These are phyloP conservation scores for Scheffersomyces titani DNA, from an alignment of 1,139 yeast species.

Conservation along the genomic window DNA sequence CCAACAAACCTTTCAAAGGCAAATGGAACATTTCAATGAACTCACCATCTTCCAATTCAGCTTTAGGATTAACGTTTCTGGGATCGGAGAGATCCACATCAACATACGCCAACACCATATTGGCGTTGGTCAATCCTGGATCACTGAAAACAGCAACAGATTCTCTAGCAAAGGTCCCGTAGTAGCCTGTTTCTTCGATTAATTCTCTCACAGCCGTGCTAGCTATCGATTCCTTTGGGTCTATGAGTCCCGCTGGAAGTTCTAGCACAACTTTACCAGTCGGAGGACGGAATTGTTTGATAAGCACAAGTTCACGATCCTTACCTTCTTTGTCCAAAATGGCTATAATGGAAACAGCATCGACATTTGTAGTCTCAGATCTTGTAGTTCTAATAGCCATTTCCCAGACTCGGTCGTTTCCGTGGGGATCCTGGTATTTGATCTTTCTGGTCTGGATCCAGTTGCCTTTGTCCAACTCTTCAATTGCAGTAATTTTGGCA, in stretches of 20 bases:
- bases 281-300: slow-evolving; percentile 92
- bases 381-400: slow-evolving; percentile 85
- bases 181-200: slow-evolving; percentile 89
- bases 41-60: slow-evolving; percentile 84
- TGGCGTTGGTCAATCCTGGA: slow-evolving; percentile 94
- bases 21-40: slow-evolving; percentile 80
- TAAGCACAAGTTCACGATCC: slow-evolving; percentile 57
- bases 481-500: slow-evolving; percentile 34
- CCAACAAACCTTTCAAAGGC: slow-evolving; percentile 61
- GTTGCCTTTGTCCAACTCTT: slow-evolving; percentile 32
- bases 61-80: slow-evolving; percentile 66
- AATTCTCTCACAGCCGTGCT: slow-evolving; percentile 85
- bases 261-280: slow-evolving; percentile 85
- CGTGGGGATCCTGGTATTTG: slow-evolving; percentile 69
- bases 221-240: slow-evolving; percentile 76
- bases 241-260: slow-evolving; percentile 93
- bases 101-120: slow-evolving; percentile 76
- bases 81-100: slow-evolving; percentile 69
- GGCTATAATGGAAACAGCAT: slow-evolving; percentile 89
- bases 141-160: slow-evolving; percentile 67
- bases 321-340: slow-evolving; percentile 53
- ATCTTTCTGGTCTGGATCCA: slow-evolving; percentile 58
- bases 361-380: slow-evolving; percentile 63
- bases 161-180: slow-evolving; percentile 56
- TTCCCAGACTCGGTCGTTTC: slow-evolving; percentile 78